A percentile compares a stretch with the other conserved stretches of the same genome.
These are phyloP conservation scores for Ustilago lituana DNA, from an alignment of 1,284 basidiomycete species.

Conservation along the genomic window DNA sequence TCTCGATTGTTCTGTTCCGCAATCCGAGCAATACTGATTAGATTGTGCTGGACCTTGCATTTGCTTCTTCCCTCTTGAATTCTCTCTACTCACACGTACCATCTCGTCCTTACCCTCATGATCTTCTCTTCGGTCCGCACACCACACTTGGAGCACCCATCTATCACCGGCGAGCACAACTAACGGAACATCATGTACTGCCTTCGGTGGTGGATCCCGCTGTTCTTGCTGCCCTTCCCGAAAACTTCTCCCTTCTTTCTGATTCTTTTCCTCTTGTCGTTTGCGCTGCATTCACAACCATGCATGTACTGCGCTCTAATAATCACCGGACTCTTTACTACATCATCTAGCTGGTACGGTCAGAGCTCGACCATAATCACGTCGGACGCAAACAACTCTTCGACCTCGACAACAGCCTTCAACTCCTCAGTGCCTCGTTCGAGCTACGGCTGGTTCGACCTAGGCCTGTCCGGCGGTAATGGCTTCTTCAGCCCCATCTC, in stretches of 20 bases:
- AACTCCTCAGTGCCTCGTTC: conserved; percentile 12
- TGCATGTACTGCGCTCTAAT: conserved; percentile 62
- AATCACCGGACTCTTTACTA: conserved; percentile 52
- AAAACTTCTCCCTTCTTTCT: conserved; percentile 56
- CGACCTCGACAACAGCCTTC: background rate
- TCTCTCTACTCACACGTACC: too few relatives aligned
- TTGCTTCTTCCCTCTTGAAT: too few relatives aligned
- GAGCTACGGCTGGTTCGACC: conserved; percentile 38
- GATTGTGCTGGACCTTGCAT: too few relatives aligned
- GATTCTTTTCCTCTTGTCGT: conserved; percentile 57
- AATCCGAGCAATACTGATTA: background rate
- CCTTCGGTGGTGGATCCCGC: conserved; percentile 62
- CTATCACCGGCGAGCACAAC: too few relatives aligned
- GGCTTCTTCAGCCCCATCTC: conserved; percentile 31
- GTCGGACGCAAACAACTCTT: background rate
- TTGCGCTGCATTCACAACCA: conserved; percentile 56
- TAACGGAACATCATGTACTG: conserved; percentile 46
- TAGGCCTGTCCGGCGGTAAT: conserved; percentile 36
- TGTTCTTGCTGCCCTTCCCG: conserved; percentile 61
- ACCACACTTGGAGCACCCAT: too few relatives aligned
- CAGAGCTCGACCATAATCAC: background rate
- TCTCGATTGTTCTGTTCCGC: background rate
- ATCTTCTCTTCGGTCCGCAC: too few relatives aligned
- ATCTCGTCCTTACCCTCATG: too few relatives aligned
- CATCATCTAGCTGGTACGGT: conserved; percentile 51